Conservation (phyloP, 2,329 filamentous ascomycete species). For the Cryphonectria carpinicola region DNA sequence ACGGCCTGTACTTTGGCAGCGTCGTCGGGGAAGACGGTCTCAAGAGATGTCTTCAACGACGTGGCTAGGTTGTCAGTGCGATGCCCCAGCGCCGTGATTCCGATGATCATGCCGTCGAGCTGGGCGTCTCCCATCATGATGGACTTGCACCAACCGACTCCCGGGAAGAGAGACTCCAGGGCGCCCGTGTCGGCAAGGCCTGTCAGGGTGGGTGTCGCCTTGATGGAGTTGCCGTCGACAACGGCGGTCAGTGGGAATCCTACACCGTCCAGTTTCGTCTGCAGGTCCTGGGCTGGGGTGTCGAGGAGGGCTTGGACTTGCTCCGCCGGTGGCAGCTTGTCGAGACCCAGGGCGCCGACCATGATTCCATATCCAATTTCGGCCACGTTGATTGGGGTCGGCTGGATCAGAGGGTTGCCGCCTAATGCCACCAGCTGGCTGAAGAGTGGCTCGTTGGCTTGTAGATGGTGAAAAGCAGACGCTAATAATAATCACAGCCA, state of each 20-base stretch:
- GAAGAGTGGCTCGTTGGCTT: slow-evolving; percentile 25
- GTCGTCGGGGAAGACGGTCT: slow-evolving; percentile 18
- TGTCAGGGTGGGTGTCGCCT: slow-evolving; percentile 16
- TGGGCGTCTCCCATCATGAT: slow-evolving; percentile 25
- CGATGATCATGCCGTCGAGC: slow-evolving; percentile 26
- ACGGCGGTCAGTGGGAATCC: slow-evolving; percentile 23
- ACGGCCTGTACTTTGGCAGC: slow-evolving; percentile 8
- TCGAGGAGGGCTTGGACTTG: slow-evolving; percentile 34
- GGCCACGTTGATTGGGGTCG: slow-evolving; percentile 11
- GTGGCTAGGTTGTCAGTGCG: slow-evolving; percentile 22
- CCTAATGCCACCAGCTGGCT: slow-evolving; percentile 21
- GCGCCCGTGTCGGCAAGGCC: slow-evolving; percentile 16
- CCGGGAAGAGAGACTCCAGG: slow-evolving; percentile 19
- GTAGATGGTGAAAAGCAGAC: slow-evolving; percentile 24
- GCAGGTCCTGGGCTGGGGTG: slow-evolving; percentile 23
- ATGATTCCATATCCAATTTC: slow-evolving; percentile 35
- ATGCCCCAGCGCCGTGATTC: slow-evolving; percentile 9
- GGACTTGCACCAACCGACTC: slow-evolving; percentile 19
- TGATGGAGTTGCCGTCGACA: slow-evolving; percentile 28
- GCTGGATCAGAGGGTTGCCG: slow-evolving; percentile 24
- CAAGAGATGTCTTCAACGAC: slow-evolving; percentile 14
- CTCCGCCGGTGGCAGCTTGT: slow-evolving; percentile 56
- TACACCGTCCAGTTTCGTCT: slow-evolving; percentile 16
- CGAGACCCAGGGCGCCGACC: slow-evolving; percentile 55
- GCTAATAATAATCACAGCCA: neutral